phyloP scores from a whole-genome alignment of 176 grass and related monocot genomes.

The Oryza coarctata region DNA sequence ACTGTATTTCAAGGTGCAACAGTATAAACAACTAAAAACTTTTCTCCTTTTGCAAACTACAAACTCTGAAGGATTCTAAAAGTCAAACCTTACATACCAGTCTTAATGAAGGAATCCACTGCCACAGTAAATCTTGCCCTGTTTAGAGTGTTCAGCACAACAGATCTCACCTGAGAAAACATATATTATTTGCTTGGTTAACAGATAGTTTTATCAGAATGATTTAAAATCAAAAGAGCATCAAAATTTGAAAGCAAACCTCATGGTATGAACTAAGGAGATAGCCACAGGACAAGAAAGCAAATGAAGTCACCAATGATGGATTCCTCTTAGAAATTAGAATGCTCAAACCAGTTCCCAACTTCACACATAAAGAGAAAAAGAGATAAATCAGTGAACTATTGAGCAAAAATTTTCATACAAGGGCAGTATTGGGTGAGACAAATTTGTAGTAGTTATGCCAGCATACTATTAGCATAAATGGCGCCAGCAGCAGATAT shows the following conservation, averaged over 20 bases:
- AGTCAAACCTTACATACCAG: constrained; percentile 53
- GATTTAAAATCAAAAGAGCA: background rate
- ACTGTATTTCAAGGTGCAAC: constrained; percentile 12
- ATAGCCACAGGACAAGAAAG: constrained; percentile 89
- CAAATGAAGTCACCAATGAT: constrained; percentile 84
- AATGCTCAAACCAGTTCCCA: constrained; percentile 94
- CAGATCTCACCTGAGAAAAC: constrained; percentile 79
- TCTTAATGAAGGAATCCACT: constrained; percentile 97
- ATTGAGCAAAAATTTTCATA: background rate
- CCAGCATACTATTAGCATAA: constrained; percentile 1
- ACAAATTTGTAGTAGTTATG: background rate
- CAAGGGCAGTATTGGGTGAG: background rate
- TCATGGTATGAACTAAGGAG: constrained; percentile 91
- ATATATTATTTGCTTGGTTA: constrained; percentile 30
- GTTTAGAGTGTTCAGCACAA: constrained; percentile 97
- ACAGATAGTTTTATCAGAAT: background rate
- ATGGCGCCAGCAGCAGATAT: background rate
- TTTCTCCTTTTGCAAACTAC: background rate
- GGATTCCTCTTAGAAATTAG: constrained; percentile 95
- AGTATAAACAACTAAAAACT: background rate
- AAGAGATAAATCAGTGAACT: constrained; percentile 7
- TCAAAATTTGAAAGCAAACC: constrained; percentile 50
- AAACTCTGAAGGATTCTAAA: background rate
- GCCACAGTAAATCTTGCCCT: constrained; percentile 92
- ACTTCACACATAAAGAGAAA: constrained; percentile 48